These are phyloP conservation scores for Echinosphaeria canescens DNA, from an alignment of 2,329 filamentous ascomycete species.

Conservation along the genomic window DNA sequence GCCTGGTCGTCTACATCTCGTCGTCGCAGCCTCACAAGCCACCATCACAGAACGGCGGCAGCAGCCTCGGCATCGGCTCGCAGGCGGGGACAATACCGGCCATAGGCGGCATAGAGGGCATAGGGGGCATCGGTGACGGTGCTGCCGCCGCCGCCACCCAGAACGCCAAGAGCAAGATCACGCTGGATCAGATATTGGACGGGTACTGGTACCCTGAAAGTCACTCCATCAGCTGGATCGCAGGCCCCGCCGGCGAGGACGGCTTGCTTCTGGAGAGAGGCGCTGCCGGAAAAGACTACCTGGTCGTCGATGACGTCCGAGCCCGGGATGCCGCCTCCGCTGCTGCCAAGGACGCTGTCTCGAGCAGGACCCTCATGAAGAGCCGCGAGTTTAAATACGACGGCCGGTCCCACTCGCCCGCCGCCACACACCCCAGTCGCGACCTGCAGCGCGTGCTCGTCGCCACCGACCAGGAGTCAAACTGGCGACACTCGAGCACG, in stretches of 20 bases:
- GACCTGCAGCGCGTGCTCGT: constrained; percentile 75
- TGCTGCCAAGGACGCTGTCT: constrained; percentile 10
- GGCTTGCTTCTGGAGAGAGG: constrained; percentile 63
- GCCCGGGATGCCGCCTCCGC: constrained; percentile 20
- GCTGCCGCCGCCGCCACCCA: constrained; percentile 28
- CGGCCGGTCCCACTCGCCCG: constrained; percentile 30
- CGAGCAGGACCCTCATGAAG: constrained; percentile 51
- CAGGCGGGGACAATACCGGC: too few species aligned
- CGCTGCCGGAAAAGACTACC: constrained; percentile 42
- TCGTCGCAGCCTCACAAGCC: too few species aligned
- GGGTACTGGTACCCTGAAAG: constrained; percentile 42
- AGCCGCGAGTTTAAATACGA: constrained; percentile 35
- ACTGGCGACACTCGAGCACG: constrained; percentile 81
- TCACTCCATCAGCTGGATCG: constrained; percentile 57
- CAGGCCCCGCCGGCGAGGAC: constrained; percentile 55
- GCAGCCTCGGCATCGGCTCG: constrained; percentile 43
- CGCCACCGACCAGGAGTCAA: constrained; percentile 46
- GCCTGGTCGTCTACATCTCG: constrained; percentile 43
- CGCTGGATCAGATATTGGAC: constrained; percentile 44
- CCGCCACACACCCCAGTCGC: constrained; percentile 50
- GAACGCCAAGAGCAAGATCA: constrained; percentile 50
- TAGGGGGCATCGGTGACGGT: too few species aligned
- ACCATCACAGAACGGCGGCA: constrained; percentile 40
- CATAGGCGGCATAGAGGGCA: too few species aligned
- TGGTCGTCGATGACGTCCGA: constrained; percentile 75